Percentiles rank a stretch among this genome's conserved stretches.
Evolutionary conservation across 2,329 filamentous ascomycete genomes (phyloP).

Genomic region (Penicillium sp.): DNA sequence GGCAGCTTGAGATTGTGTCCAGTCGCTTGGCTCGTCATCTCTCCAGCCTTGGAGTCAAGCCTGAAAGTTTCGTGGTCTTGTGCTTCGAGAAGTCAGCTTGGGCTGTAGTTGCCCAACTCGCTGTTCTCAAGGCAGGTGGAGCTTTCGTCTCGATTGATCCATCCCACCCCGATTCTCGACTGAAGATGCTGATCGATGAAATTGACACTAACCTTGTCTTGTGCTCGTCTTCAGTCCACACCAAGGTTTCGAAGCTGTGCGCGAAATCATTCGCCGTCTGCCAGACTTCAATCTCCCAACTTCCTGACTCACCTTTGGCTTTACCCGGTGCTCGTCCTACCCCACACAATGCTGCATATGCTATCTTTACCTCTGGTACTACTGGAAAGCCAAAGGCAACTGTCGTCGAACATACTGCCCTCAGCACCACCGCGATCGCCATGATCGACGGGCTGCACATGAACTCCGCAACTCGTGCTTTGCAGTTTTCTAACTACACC

Average conservation of each 20-base stretch:
- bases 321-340: slow-evolving; percentile 14
- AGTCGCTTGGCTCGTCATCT: slow-evolving; percentile 39
- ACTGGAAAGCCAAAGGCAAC: slow-evolving; percentile 59
- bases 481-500: slow-evolving; percentile 58
- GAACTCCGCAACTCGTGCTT: slow-evolving; percentile 54
- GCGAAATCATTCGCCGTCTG: slow-evolving; percentile 29
- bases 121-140: slow-evolving; percentile 43
- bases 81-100: slow-evolving; percentile 47
- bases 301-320: slow-evolving; percentile 22
- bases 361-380: slow-evolving; percentile 45
- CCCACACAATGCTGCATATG: slow-evolving; percentile 48
- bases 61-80: slow-evolving; percentile 39
- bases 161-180: slow-evolving; percentile 37
- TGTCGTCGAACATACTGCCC: slow-evolving; percentile 59
- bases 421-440: slow-evolving; percentile 54
- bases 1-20: slow-evolving; percentile 38
- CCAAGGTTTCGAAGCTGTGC: slow-evolving; percentile 31
- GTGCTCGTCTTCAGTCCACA: slow-evolving; percentile 30
- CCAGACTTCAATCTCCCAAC: slow-evolving; percentile 25
- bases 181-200: slow-evolving; percentile 36
- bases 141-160: slow-evolving; percentile 45
- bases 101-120: slow-evolving; percentile 42
- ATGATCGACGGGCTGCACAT: slow-evolving; percentile 52
- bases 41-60: slow-evolving; percentile 37
- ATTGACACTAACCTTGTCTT: slow-evolving; percentile 35